Evolutionary conservation across 108 stramenopile genomes (phyloP).

Genomic region (Epithemia pelagica): DNA sequence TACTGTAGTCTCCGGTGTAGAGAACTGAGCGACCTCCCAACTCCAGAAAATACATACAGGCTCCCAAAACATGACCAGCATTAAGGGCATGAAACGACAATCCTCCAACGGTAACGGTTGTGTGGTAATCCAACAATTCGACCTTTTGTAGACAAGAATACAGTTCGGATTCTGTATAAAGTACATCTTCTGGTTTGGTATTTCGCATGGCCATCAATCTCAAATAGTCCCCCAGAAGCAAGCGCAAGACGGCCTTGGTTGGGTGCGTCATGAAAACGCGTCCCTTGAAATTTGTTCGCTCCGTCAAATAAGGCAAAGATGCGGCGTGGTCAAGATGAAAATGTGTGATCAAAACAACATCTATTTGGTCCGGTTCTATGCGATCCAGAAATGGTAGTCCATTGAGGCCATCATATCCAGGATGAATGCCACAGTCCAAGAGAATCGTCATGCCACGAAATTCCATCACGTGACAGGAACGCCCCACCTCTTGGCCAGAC

Average conservation of each 20-base stretch:
- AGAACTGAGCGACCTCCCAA: slow-evolving; percentile 89
- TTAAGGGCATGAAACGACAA: slow-evolving; percentile 93
- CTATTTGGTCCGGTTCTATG: slow-evolving; percentile 82
- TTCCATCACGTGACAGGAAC: slow-evolving; percentile 94
- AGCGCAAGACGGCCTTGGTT: slow-evolving; percentile 93
- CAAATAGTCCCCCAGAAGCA: slow-evolving; percentile 91
- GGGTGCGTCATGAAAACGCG: slow-evolving; percentile 97
- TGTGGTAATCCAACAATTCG: slow-evolving; percentile 95
- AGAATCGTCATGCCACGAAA: slow-evolving; percentile 90
- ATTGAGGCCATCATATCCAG: slow-evolving; percentile 93
- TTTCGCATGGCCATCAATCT: slow-evolving; percentile 74
- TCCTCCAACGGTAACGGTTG: slow-evolving; percentile 80
- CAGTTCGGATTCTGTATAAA: slow-evolving; percentile 92
- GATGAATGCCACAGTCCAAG: slow-evolving; percentile 98
- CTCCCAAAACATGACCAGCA: slow-evolving; percentile 98
- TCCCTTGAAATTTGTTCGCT: slow-evolving; percentile 92
- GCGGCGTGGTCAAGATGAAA: slow-evolving; percentile 99
- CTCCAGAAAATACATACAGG: slow-evolving; percentile 96
- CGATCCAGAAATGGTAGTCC: slow-evolving; percentile 83
- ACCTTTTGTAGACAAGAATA: slow-evolving; percentile 88
- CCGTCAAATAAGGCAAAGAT: slow-evolving; percentile 95
- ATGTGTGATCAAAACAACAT: slow-evolving; percentile 88
- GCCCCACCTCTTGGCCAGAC: slow-evolving; percentile 92
- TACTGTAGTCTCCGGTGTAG: slow-evolving; percentile 98
- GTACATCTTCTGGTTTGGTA: slow-evolving; percentile 58